A percentile compares a stretch with the other conserved stretches of the same genome.
phyloP scores from a whole-genome alignment of 805 yeast genomes.

The Tetrapisispora taiwanensis region DNA sequence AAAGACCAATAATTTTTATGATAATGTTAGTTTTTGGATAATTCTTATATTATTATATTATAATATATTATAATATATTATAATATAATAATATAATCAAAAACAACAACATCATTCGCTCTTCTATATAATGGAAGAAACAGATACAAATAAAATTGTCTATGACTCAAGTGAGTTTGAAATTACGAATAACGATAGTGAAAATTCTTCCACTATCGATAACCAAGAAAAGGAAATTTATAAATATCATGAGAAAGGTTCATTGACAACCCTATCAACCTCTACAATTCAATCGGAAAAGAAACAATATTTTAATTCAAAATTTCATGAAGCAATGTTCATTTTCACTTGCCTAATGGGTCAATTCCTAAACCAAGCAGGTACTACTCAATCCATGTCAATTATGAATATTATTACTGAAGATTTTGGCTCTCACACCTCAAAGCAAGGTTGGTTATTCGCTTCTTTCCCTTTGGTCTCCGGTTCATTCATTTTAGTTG shows the following conservation, averaged over 20 bases:
- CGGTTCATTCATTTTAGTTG: constrained; percentile 59
- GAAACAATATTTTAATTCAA: constrained; percentile 12
- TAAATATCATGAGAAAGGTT: not conserved
- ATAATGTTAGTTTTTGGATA: no score
- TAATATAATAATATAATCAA: no score
- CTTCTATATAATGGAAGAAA: no score
- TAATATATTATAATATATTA: no score
- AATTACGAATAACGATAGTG: not conserved
- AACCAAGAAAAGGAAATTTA: not conserved
- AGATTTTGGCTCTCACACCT: constrained; percentile 25
- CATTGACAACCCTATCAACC: not conserved
- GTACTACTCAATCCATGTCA: constrained; percentile 31
- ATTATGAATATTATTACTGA: constrained; percentile 28
- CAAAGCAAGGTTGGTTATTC: constrained; percentile 50
- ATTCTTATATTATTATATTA: no score
- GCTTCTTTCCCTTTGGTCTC: constrained; percentile 63
- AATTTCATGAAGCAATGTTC: constrained; percentile 20
- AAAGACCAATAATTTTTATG: no score
- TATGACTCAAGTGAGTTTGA: not conserved
- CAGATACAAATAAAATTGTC: no score
- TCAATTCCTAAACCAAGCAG: constrained; percentile 35
- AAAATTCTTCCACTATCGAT: not conserved
- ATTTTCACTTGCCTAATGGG: constrained; percentile 25
- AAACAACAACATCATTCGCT: no score
- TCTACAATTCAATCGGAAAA: constrained; percentile 9